Evolutionary conservation across 2,329 filamentous ascomycete species (phyloP), one percentile per base, ranked within the genome.

Genomic region (Ceratocystiopsis sp.): DNA sequence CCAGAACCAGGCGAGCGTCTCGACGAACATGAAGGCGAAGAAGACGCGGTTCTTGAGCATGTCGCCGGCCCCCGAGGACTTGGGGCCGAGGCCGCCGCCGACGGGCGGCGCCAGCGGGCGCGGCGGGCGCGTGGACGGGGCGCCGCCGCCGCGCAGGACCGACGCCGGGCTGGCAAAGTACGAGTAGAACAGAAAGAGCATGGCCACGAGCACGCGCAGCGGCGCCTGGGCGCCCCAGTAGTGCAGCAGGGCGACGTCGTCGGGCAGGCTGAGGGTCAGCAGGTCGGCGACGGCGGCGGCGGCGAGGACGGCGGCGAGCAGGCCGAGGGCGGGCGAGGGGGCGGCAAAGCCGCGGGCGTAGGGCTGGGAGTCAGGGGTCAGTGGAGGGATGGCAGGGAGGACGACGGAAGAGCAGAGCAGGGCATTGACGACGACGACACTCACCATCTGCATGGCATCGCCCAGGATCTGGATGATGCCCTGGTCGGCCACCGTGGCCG

Each of bases 1-100:
- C 86, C 86, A 94, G 60, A 93, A 86, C 84, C 86, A 94, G 48
- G 73, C 71, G 51, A 84, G 67, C 58, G 84, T 74, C 65, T 95
- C 87, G 55, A 93, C 56, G 54, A 94, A 91, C 10, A 76, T 77
- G 61, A 85, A 91, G 0, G 81, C 78, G 57, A 95, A 93, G 36
- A 93, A 75, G 36, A 93, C 65, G 41, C 84, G 74, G 57, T 93
- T 93, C 64, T 87, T 85, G 53, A 94, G 60, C 19, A 73, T 71
- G 48, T 86, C 79, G 41, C 75, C 67, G 49, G 62, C 76, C 69
- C 18, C 16, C 5, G 18, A 55, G 58, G 54, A 58, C 55, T 33
- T 62, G 1, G 58, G 53, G 5, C 55, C 51, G 0, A 61, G 60
- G 51, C 61, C n/a, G n/a, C n/a, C n/a, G n/a, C n/a, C n/a, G n/a